phyloP scores from a whole-genome alignment of 139 green algal species.

The Mychonastes homosphaera region DNA sequence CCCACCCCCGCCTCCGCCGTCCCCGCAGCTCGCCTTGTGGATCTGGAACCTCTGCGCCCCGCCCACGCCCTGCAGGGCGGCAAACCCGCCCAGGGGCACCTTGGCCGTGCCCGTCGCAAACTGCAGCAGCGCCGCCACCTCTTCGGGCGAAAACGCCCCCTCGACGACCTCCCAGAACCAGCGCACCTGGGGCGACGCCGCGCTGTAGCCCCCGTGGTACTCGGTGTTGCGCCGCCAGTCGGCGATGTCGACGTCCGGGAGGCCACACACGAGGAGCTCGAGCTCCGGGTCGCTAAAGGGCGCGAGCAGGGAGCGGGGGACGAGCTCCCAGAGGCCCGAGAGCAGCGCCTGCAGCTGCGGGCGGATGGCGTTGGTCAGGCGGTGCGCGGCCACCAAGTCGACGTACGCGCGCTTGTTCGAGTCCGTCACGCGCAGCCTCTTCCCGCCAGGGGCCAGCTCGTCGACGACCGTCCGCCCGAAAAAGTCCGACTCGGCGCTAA shows the following conservation, averaged over 20 bases:
- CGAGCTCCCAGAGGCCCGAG: constrained; percentile 88
- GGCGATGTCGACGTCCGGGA: constrained; percentile 87
- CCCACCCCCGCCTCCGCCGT: too few species aligned
- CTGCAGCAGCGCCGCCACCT: constrained; percentile 80
- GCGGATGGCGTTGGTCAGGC: constrained; percentile 90
- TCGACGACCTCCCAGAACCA: constrained; percentile 92
- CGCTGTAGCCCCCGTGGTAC: constrained; percentile 79
- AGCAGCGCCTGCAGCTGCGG: constrained; percentile 73
- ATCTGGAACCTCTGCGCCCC: constrained; percentile 89
- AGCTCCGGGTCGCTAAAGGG: constrained; percentile 98
- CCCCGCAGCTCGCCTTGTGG: constrained; percentile 32
- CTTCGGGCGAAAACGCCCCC: constrained; percentile 82
- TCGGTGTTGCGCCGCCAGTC: constrained; percentile 87
- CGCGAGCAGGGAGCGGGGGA: constrained; percentile 64
- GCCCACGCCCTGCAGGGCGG: constrained; percentile 79
- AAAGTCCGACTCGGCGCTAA: constrained; percentile 79
- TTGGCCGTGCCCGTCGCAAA: constrained; percentile 88
- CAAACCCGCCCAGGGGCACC: constrained; percentile 93
- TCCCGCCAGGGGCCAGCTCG: constrained; percentile 71
- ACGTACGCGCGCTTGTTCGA: constrained; percentile 96
- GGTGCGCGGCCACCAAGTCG: constrained; percentile 79
- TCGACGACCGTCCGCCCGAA: constrained; percentile 71
- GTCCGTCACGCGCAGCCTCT: constrained; percentile 71
- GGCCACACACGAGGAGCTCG: constrained; percentile 91
- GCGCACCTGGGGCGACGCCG: constrained; percentile 55